Evolutionary conservation across 108 stramenopile genomes (phyloP).

Genomic region (Fragilaria radians): DNA sequence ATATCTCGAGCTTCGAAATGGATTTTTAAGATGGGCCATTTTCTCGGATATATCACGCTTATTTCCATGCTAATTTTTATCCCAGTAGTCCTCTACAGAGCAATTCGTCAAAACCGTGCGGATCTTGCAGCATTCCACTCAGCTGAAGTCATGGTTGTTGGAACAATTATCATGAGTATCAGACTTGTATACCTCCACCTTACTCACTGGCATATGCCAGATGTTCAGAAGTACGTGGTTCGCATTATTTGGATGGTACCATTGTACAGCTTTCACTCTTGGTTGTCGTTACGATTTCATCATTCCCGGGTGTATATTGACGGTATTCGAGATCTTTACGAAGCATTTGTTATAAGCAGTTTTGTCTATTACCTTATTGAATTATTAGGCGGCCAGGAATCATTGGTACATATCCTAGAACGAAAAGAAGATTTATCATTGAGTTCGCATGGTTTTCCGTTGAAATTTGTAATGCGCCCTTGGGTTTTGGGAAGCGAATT

Average conservation of each 20-base stretch:
- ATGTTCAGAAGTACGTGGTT: conserved; percentile 85
- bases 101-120: conserved; percentile 16
- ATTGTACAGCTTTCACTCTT: conserved; percentile 86
- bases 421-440: conserved; percentile 34
- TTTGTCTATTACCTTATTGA: conserved; percentile 90
- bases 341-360: conserved; percentile 89
- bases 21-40: conserved; percentile 19
- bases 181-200: conserved; percentile 73
- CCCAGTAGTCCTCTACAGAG: conserved; percentile 34
- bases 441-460: conserved; percentile 44
- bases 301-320: conserved; percentile 75
- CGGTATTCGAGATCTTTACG: conserved; percentile 71
- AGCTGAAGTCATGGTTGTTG: conserved; percentile 68
- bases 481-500: conserved; percentile 83
- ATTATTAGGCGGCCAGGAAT: conserved; percentile 83
- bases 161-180: conserved; percentile 64
- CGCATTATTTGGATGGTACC: conserved; percentile 93
- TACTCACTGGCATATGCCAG: conserved; percentile 86
- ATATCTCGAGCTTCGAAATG: neutral
- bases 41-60: conserved; percentile 24
- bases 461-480: conserved; percentile 42
- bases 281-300: conserved; percentile 79
- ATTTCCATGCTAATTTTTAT: conserved; percentile 34
- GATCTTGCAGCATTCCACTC: conserved; percentile 74
- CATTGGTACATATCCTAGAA: conserved; percentile 46